Conservation (phyloP, 441 rosid species). For the Flueggea neowawraea region DNA sequence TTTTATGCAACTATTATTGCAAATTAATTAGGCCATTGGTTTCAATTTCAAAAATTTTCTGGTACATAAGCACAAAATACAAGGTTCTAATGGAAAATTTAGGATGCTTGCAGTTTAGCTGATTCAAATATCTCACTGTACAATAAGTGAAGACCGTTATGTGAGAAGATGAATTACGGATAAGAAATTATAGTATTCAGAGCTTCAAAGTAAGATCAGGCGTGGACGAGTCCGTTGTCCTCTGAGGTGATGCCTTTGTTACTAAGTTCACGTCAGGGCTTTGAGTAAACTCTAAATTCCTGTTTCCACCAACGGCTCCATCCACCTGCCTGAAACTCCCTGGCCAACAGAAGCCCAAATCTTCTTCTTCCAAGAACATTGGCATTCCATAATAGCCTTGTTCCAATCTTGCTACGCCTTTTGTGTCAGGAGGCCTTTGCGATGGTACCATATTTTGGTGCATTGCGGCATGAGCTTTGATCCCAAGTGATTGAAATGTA, state of each 20-base stretch:
- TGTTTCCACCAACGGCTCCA: conserved; percentile 20
- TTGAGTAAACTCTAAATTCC: conserved; percentile 14
- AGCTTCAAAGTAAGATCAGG: conserved; percentile 91
- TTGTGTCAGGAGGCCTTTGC: conserved; percentile 34
- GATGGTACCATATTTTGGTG: conserved; percentile 40
- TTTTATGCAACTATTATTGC: too few relatives aligned
- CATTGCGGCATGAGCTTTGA: conserved; percentile 77
- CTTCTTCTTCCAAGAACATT: conserved; percentile 65
- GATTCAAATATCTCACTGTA: conserved; percentile 30
- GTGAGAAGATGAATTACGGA: neutral
- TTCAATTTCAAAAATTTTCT: neutral
- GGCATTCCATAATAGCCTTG: conserved; percentile 55
- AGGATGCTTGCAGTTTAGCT: conserved; percentile 7
- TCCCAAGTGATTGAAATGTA: conserved; percentile 63
- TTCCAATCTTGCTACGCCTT: conserved; percentile 60
- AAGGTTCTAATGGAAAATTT: conserved; percentile 11
- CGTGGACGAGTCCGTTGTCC: conserved; percentile 33
- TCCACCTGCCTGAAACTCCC: conserved; percentile 78
- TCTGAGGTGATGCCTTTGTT: conserved; percentile 23
- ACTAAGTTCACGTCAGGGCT: conserved; percentile 31
- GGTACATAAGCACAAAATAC: conserved; percentile 5
- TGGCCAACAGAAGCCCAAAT: conserved; percentile 68
- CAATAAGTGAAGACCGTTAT: conserved; percentile 21
- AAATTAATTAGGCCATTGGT: too few relatives aligned
- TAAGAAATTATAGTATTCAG: conserved; percentile 19